Conservation (phyloP, 371 early-diverging fungal species). For the Mortierella sp. region DNA sequence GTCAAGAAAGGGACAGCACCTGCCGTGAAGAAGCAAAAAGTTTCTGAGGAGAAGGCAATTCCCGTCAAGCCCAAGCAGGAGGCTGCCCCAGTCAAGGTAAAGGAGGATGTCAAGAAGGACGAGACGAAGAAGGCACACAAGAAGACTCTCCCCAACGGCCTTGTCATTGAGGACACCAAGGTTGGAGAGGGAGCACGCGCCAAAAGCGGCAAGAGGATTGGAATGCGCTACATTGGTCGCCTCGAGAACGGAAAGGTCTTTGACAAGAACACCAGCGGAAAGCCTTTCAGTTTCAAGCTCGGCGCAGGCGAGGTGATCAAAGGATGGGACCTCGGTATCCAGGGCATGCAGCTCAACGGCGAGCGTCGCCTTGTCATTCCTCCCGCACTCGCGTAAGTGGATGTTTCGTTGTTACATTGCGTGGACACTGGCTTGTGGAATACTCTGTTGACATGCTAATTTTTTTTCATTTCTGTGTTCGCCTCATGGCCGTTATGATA, state of each 20-base stretch:
- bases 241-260: conserved; percentile 94
- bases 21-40: conserved; percentile 30
- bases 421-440: too few species aligned
- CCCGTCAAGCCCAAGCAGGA: conserved; percentile 46
- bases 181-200: conserved; percentile 82
- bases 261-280: conserved; percentile 92
- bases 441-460: not conserved
- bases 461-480: not conserved
- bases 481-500: not conserved
- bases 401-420: not conserved
- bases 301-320: conserved; percentile 95
- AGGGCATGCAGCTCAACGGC: conserved; percentile 94
- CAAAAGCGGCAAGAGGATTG: conserved; percentile 78
- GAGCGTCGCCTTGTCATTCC: conserved; percentile 93
- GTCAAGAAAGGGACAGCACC: conserved; percentile 59
- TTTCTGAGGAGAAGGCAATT: conserved; percentile 40
- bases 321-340: conserved; percentile 94
- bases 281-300: conserved; percentile 91
- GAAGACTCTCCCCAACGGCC: conserved; percentile 77
- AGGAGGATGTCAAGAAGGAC: conserved; percentile 25
- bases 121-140: conserved; percentile 32
- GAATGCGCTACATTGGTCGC: conserved; percentile 94
- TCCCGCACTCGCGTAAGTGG: conserved; percentile 67
- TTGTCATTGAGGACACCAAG: conserved; percentile 84
- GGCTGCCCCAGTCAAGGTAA: conserved; percentile 47